Evolutionary conservation across 2,329 filamentous ascomycete genomes (phyloP), one percentile per base, ranked within the genome.

Genomic region (Fusarium sororula): DNA sequence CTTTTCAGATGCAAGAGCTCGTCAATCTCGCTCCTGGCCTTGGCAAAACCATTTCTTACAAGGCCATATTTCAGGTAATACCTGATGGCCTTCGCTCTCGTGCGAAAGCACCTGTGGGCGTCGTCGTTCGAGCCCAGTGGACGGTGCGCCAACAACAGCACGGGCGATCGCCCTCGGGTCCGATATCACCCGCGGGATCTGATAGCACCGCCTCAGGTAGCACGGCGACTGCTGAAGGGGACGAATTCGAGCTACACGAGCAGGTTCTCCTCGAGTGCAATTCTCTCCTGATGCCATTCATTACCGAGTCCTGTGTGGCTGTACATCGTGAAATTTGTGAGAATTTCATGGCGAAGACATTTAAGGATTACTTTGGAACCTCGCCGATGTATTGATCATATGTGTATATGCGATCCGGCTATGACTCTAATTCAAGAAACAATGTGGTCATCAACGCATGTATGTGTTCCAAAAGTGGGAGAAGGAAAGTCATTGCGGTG

Each of bases 61-160:
- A 83, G 9, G 84, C 83, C 68, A 81, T 85, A 35, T 85, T 87
- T 69, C 85, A 87, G 75, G 80, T 78, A 67, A 81, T 84, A 38
- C 78, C 80, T 28, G 76, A 80, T 41, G 85, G 85, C 54, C 77
- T 85, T 37, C 81, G 85, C n/a, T 82, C 82, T 60, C 80, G 85
- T 44, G 85, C 83, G 55, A 79, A 84, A 45, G 84, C 85, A 9
- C 79, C 82, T 7, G 84, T 80, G 30, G 85, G 85, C 42, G 84
- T 87, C 28, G 79, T 80, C 22, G 82, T 87, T 59, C 83, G 85
- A 79, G 83, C 77, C 47, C 81, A 82, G 70, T 83, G 80, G 72
- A 74, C 64, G 47, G 80, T 82, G 54, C 78, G 75, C 56, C 72
- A 64, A 63, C 77, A 70, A 55, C 70, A 70, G 32, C 68, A 64